Percentiles rank a stretch among this genome's conserved stretches.
Conservation (phyloP, 2,329 filamentous ascomycete genomes). For the Talaromyces marneffei region DNA sequence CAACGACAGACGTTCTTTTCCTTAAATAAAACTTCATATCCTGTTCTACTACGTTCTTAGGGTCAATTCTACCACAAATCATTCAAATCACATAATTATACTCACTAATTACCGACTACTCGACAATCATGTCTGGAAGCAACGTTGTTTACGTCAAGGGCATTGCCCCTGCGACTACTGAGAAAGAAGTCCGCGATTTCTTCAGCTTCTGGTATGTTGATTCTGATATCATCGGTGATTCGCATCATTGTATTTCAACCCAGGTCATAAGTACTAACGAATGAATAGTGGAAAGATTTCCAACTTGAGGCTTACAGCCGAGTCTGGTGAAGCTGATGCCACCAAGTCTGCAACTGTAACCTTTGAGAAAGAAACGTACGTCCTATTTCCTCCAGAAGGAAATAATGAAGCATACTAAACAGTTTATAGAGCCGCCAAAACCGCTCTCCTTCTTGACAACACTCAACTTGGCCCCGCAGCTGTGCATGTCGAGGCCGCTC, state of each 20-base stretch:
- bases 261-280: constrained; percentile 7
- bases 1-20: constrained; percentile 5
- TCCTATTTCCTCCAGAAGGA: constrained; percentile 10
- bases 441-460: constrained; percentile 92
- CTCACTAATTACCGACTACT: not conserved
- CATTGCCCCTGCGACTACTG: constrained; percentile 73
- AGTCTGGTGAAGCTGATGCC: constrained; percentile 49
- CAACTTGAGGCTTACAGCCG: constrained; percentile 67
- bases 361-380: constrained; percentile 85
- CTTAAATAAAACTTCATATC: not conserved
- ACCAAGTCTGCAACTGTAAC: constrained; percentile 83
- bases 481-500: constrained; percentile 72
- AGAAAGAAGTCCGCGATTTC: constrained; percentile 92
- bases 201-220: constrained; percentile 80
- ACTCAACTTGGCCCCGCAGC: constrained; percentile 75
- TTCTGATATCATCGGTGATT: not conserved
- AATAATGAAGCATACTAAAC: not conserved
- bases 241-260: not conserved
- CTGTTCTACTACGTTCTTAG: not conserved
- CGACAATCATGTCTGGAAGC: constrained; percentile 47
- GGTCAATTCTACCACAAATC: not conserved
- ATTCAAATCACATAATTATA: not conserved
- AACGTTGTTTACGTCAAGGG: constrained; percentile 82
- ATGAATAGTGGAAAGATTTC: constrained; percentile 77
- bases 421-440: constrained; percentile 69